A percentile compares a stretch with the other conserved stretches of the same genome.
Evolutionary conservation across 768 basidiomycete species (phyloP).

Genomic region (Amanita molliuscula): DNA sequence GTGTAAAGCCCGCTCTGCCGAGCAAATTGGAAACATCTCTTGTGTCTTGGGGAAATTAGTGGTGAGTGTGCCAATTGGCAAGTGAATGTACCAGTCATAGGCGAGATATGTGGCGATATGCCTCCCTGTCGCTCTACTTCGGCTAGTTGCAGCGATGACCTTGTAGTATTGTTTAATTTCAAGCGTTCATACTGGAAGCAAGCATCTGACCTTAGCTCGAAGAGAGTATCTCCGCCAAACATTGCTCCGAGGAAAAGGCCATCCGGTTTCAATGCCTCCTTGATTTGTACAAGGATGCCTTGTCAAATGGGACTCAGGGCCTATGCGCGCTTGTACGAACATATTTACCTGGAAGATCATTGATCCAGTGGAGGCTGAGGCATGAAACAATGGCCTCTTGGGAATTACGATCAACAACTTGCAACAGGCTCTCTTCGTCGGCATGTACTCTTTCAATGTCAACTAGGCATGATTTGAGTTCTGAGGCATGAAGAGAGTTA

Average conservation of each 20-base stretch:
- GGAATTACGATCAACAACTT: constrained; percentile 54
- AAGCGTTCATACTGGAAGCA: not conserved
- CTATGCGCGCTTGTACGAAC: not conserved
- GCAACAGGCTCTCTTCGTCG: constrained; percentile 77
- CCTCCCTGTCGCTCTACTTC: constrained; percentile 93
- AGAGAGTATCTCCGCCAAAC: constrained; percentile 92
- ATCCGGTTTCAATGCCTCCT: constrained; percentile 76
- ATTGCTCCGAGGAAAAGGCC: constrained; percentile 93
- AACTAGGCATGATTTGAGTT: constrained; percentile 34
- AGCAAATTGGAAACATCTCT: constrained; percentile 90
- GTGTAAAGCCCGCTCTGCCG: constrained; percentile 83
- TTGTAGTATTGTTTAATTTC: constrained; percentile 16
- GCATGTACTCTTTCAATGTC: constrained; percentile 65
- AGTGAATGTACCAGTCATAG: constrained; percentile 77
- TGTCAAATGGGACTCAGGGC: not conserved
- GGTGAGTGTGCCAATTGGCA: not conserved
- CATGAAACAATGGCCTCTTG: constrained; percentile 92
- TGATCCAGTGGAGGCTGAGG: constrained; percentile 92
- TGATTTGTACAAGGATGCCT: constrained; percentile 85
- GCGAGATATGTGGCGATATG: constrained; percentile 92
- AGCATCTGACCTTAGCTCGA: constrained; percentile 67
- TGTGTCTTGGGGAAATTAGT: constrained; percentile 46
- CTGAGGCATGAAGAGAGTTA: not conserved
- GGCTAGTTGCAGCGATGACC: constrained; percentile 89
- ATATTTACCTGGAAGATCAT: constrained; percentile 81